Conservation (phyloP, 148 eudicot species). For the Pharnaceum exiguum region DNA sequence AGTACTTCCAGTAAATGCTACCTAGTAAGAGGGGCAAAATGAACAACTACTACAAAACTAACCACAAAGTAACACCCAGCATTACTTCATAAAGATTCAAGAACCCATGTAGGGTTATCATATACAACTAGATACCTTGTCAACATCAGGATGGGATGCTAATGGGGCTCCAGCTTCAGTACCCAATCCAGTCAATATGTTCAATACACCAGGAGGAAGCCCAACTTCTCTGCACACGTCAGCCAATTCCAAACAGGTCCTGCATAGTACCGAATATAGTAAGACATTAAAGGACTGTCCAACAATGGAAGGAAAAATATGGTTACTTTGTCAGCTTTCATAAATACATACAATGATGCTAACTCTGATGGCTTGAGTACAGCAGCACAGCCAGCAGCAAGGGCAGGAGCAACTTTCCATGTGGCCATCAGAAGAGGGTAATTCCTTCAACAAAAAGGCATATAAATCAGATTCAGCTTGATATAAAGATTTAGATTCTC, state of each 20-base stretch:
- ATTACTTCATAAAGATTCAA: neutral
- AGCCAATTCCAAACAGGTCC: conserved; percentile 95
- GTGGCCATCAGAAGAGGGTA: conserved; percentile 95
- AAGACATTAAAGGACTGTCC: neutral
- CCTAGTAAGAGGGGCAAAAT: conserved; percentile 45
- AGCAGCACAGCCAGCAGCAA: conserved; percentile 99
- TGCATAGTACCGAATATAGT: conserved; percentile 22
- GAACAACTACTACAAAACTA: neutral
- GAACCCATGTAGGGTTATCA: neutral
- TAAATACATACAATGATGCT: conserved; percentile 68
- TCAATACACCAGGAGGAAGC: conserved; percentile 86
- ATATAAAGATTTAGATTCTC: neutral
- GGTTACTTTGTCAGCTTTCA: neutral
- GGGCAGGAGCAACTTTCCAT: conserved; percentile 99
- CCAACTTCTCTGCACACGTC: conserved; percentile 81
- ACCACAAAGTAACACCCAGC: neutral
- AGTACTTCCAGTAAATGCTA: conserved; percentile 94
- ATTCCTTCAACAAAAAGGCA: conserved; percentile 50
- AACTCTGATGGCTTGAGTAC: conserved; percentile 93
- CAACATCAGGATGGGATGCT: conserved; percentile 93
- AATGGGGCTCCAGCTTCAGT: conserved; percentile 92
- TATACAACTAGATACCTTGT: conserved; percentile 56
- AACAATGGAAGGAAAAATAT: neutral
- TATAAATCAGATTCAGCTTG: neutral
- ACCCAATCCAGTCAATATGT: conserved; percentile 86